These are phyloP conservation scores for Pythium phragmiticola DNA, from an alignment of 352 stramenopile species.

Conservation along the genomic window DNA sequence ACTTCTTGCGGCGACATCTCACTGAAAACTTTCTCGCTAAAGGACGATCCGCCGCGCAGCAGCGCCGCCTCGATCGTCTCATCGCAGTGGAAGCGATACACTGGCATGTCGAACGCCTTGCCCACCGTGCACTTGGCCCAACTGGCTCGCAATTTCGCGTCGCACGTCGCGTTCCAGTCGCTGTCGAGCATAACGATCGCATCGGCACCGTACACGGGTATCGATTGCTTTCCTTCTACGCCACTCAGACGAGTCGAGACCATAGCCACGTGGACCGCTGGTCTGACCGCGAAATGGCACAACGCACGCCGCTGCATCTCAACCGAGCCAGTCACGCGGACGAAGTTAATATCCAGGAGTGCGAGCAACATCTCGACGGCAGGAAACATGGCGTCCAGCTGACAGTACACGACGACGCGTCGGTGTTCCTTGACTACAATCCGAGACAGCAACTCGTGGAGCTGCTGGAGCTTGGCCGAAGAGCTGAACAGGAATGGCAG, in stretches of 20 bases:
- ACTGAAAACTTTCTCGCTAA: constrained; percentile 79
- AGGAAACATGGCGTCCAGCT: constrained; percentile 70
- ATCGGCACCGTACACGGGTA: constrained; percentile 69
- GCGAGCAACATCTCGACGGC: constrained; percentile 71
- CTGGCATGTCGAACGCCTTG: constrained; percentile 29
- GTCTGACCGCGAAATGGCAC: constrained; percentile 66
- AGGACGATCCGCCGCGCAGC: constrained; percentile 62
- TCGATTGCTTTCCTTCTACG: constrained; percentile 39
- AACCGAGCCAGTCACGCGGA: constrained; percentile 56
- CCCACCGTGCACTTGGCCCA: constrained; percentile 65
- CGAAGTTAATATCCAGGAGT: constrained; percentile 59
- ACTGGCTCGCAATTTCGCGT: constrained; percentile 77
- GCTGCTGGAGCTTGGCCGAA: constrained; percentile 61
- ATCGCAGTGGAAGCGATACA: constrained; percentile 82
- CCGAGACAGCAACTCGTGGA: constrained; percentile 54
- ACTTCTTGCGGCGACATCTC: constrained; percentile 74
- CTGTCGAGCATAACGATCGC: constrained; percentile 80
- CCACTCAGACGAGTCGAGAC: constrained; percentile 60
- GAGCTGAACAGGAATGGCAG: constrained; percentile 49
- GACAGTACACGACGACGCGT: constrained; percentile 78
- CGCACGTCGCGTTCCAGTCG: constrained; percentile 78
- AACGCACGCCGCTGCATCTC: constrained; percentile 58
- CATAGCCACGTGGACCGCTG: constrained; percentile 64
- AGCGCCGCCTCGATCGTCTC: constrained; percentile 76
- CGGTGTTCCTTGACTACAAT: constrained; percentile 57